These are phyloP conservation scores for Boletus fagicola DNA, from an alignment of 768 basidiomycete species.

Conservation along the genomic window DNA sequence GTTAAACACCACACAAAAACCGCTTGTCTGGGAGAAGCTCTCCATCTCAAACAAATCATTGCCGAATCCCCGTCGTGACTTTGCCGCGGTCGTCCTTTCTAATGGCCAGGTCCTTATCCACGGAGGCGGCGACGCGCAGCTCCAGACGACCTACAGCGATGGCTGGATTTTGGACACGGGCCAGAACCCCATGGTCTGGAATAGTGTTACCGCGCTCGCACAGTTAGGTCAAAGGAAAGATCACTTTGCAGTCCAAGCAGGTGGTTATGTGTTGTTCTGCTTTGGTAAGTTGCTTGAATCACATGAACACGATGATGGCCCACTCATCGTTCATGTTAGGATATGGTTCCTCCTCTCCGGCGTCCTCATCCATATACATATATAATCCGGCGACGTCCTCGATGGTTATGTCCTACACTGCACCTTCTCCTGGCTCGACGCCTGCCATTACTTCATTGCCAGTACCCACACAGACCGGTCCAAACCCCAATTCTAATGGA, in stretches of 20 bases:
- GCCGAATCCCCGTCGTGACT: slow-evolving; percentile 61
- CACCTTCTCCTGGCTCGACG: slow-evolving; percentile 31
- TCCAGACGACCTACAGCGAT: slow-evolving; percentile 55
- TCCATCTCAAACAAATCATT: slow-evolving; percentile 40
- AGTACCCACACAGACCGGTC: slow-evolving; percentile 33
- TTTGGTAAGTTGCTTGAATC: slow-evolving; percentile 55
- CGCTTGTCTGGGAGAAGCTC: slow-evolving; percentile 50
- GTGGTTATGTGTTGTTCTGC: slow-evolving; percentile 67
- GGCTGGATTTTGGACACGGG: slow-evolving; percentile 70
- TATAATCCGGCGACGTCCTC: slow-evolving; percentile 42
- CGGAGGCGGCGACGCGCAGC: slow-evolving; percentile 65
- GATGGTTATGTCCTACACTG: slow-evolving; percentile 44
- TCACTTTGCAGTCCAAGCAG: slow-evolving; percentile 67
- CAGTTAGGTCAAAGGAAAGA: slow-evolving; percentile 66
- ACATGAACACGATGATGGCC: not conserved
- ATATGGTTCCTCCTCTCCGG: slow-evolving; percentile 36
- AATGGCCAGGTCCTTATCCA: slow-evolving; percentile 67
- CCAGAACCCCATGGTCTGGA: slow-evolving; percentile 61
- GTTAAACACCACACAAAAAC: slow-evolving; percentile 53
- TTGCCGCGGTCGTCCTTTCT: slow-evolving; percentile 51
- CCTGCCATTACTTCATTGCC: slow-evolving; percentile 36
- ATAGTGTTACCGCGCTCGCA: slow-evolving; percentile 44
- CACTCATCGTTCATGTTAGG: slow-evolving; percentile 18
- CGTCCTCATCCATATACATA: slow-evolving; percentile 52
- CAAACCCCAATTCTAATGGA: slow-evolving; percentile 8